Evolutionary conservation across 176 grass and related monocot genomes (phyloP).

Genomic region (Olyra latifolia): DNA sequence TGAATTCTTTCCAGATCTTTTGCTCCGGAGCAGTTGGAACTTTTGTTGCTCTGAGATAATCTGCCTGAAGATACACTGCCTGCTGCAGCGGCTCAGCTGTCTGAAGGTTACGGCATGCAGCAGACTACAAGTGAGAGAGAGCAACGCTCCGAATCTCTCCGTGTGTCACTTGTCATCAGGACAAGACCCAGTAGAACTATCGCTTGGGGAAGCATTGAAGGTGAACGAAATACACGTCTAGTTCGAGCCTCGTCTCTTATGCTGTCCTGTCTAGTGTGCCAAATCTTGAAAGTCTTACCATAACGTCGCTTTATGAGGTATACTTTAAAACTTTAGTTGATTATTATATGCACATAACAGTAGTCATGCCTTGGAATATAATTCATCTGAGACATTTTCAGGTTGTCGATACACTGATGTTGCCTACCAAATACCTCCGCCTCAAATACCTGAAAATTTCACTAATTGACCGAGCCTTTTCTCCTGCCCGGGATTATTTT

Average conservation of each 20-base stretch:
- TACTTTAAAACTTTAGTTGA: neutral
- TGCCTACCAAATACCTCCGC: neutral
- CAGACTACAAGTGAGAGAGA: neutral
- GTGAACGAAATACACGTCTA: neutral
- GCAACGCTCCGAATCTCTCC: neutral
- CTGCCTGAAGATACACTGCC: neutral
- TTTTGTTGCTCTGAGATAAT: neutral
- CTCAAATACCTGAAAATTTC: neutral
- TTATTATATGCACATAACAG: neutral
- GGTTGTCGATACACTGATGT: neutral
- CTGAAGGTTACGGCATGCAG: neutral
- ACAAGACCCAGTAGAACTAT: neutral
- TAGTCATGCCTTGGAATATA: neutral
- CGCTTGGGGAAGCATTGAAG: neutral
- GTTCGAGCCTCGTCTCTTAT: slow-evolving; percentile 21
- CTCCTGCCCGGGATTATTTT: neutral
- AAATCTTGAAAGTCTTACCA: slow-evolving; percentile 24
- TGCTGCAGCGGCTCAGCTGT: neutral
- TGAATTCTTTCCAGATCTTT: neutral
- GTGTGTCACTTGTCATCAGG: neutral
- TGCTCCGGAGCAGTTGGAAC: neutral
- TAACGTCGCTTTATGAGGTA: neutral
- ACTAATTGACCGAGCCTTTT: no score
- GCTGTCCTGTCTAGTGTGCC: neutral
- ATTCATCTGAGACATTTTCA: neutral